phyloP scores from a whole-genome alignment of 352 stramenopile species.

The Globisporangium middletonii region DNA sequence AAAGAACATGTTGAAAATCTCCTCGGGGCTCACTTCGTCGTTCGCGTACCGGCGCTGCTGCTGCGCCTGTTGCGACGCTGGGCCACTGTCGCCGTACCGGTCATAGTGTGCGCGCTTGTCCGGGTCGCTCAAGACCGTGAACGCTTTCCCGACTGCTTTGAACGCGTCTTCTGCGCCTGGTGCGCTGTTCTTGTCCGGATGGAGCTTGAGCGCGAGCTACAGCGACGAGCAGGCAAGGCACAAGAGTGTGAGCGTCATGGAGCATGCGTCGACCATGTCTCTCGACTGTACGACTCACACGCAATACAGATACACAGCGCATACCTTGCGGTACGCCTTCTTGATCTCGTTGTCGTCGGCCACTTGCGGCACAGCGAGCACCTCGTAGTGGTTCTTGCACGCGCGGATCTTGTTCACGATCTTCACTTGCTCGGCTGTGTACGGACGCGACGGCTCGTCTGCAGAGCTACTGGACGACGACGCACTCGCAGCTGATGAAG shows the following conservation, averaged over 20 bases:
- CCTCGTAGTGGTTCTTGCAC: constrained; percentile 88
- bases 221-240: constrained; percentile 4
- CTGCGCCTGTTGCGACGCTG: constrained; percentile 28
- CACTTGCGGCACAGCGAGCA: constrained; percentile 65
- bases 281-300: neutral
- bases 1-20: constrained; percentile 94
- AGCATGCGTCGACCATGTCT: neutral
- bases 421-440: constrained; percentile 74
- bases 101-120: constrained; percentile 88
- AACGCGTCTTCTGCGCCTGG: constrained; percentile 96
- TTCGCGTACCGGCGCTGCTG: constrained; percentile 54
- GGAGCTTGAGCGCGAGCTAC: constrained; percentile 83
- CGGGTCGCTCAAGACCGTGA: constrained; percentile 87
- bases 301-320: neutral
- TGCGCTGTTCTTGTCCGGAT: constrained; percentile 95
- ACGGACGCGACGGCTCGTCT: constrained; percentile 46
- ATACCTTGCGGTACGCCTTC: constrained; percentile 89
- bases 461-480: constrained; percentile 11
- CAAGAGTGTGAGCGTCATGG: too few species aligned
- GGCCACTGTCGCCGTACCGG: constrained; percentile 49
- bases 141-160: constrained; percentile 94
- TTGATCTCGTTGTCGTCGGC: constrained; percentile 87
- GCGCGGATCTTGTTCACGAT: constrained; percentile 85
- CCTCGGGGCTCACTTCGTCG: constrained; percentile 85
- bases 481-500: neutral